Percentiles rank a stretch among this genome's conserved stretches.
These are phyloP conservation scores for Phytophthora agathidicida DNA, from an alignment of 352 stramenopile genomes.

Conservation along the genomic window DNA sequence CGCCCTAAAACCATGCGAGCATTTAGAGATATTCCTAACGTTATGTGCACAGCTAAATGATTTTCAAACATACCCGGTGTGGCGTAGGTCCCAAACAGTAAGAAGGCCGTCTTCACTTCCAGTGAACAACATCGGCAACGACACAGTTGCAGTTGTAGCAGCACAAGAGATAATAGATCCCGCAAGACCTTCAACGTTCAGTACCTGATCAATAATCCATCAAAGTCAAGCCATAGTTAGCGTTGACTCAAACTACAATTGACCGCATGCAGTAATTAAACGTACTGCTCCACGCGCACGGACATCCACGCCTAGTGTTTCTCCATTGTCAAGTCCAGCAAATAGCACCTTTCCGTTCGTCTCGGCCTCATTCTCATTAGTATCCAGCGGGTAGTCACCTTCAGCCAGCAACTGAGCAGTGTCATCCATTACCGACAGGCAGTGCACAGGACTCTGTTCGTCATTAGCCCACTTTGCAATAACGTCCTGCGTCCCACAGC, in stretches of 20 bases:
- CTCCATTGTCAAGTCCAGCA: constrained; percentile 65
- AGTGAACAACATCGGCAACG: constrained; percentile 51
- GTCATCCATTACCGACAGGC: constrained; percentile 53
- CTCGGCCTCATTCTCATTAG: constrained; percentile 46
- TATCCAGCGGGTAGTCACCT: constrained; percentile 10
- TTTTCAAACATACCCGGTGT: constrained; percentile 40
- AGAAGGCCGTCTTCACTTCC: constrained; percentile 70
- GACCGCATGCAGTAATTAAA: not conserved
- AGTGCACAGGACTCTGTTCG: constrained; percentile 57
- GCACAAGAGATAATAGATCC: constrained; percentile 51
- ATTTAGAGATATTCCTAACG: constrained; percentile 1
- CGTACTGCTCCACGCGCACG: constrained; percentile 46
- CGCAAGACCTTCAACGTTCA: constrained; percentile 41
- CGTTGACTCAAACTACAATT: not conserved
- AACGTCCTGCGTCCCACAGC: constrained; percentile 54
- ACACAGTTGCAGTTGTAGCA: constrained; percentile 15
- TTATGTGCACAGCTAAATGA: not conserved
- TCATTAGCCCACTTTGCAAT: constrained; percentile 71
- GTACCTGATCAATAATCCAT: constrained; percentile 36
- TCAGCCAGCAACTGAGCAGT: constrained; percentile 15
- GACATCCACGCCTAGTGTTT: constrained; percentile 67
- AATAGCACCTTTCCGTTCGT: constrained; percentile 71
- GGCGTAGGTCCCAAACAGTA: constrained; percentile 64
- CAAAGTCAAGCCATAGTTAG: not conserved
- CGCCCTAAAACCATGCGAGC: constrained; percentile 23